These are phyloP conservation scores for Penicillium brevicompactum DNA, from an alignment of 2,329 filamentous ascomycete genomes.

Conservation along the genomic window DNA sequence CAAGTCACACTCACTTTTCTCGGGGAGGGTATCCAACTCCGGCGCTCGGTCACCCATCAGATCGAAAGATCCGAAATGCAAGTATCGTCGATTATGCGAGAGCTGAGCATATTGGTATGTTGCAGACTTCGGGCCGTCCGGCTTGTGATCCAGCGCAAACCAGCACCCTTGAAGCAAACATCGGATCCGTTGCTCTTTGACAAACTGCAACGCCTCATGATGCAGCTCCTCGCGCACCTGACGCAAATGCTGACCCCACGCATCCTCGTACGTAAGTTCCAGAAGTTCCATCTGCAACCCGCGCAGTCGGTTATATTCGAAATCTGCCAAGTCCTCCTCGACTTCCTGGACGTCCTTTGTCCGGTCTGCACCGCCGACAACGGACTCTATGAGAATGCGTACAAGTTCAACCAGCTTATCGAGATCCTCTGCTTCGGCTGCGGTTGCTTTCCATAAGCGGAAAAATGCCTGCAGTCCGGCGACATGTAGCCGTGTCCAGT, in stretches of 20 bases:
- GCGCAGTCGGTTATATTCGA: constrained; percentile 75
- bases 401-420: constrained; percentile 91
- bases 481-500: constrained; percentile 90
- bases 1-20: constrained; percentile 62
- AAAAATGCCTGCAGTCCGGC: constrained; percentile 85
- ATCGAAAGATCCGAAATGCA: constrained; percentile 88
- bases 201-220: constrained; percentile 89
- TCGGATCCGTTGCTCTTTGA: constrained; percentile 93
- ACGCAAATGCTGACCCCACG: constrained; percentile 86
- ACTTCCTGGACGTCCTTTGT: constrained; percentile 83
- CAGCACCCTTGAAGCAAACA: constrained; percentile 87
- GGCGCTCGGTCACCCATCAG: constrained; percentile 66
- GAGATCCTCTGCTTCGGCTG: constrained; percentile 82
- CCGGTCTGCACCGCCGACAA: constrained; percentile 78
- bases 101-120: constrained; percentile 83
- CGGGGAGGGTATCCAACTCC: constrained; percentile 69
- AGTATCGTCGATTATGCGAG: constrained; percentile 84
- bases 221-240: constrained; percentile 91
- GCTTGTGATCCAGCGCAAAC: constrained; percentile 66
- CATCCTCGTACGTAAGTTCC: constrained; percentile 88
- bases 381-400: constrained; percentile 84
- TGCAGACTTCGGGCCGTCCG: constrained; percentile 50
- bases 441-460: constrained; percentile 87
- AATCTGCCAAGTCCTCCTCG: constrained; percentile 84
- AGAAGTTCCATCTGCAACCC: constrained; percentile 92